These are phyloP conservation scores for Boletus coffeatus DNA, from an alignment of 1,284 basidiomycete species.

Conservation along the genomic window DNA sequence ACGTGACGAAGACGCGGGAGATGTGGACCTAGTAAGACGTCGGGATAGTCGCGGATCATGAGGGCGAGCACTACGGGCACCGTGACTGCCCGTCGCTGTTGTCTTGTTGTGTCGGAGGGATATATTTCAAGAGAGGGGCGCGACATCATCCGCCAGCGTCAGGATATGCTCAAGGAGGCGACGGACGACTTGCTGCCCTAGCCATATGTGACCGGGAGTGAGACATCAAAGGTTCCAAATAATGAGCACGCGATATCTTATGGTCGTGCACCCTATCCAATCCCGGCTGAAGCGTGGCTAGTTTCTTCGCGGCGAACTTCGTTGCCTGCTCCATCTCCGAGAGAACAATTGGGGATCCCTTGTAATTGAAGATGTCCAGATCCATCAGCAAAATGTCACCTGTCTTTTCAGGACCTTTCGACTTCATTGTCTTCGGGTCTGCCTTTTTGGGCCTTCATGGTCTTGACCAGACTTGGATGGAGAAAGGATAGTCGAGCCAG, in stretches of 20 bases:
- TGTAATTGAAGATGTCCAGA: conserved; percentile 8
- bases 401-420: no score
- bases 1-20: conserved; percentile 13
- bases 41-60: conserved; percentile 93
- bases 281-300: neutral
- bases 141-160: no score
- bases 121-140: no score
- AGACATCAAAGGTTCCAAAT: neutral
- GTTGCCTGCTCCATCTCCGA: neutral
- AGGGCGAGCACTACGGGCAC: conserved; percentile 79
- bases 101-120: conserved; percentile 16
- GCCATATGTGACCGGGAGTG: neutral
- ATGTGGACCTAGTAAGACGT: conserved; percentile 39
- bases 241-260: neutral
- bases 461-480: no score
- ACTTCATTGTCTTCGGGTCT: no score
- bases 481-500: no score
- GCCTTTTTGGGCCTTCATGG: no score
- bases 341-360: conserved; percentile 1
- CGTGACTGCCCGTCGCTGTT: conserved; percentile 61
- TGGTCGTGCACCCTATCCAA: neutral
- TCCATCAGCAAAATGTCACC: neutral
- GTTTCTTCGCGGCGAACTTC: neutral
- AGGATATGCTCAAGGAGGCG: neutral
- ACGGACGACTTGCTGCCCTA: neutral